These are phyloP conservation scores for Cytidiella melzeri DNA, from an alignment of 768 basidiomycete species.

Conservation along the genomic window DNA sequence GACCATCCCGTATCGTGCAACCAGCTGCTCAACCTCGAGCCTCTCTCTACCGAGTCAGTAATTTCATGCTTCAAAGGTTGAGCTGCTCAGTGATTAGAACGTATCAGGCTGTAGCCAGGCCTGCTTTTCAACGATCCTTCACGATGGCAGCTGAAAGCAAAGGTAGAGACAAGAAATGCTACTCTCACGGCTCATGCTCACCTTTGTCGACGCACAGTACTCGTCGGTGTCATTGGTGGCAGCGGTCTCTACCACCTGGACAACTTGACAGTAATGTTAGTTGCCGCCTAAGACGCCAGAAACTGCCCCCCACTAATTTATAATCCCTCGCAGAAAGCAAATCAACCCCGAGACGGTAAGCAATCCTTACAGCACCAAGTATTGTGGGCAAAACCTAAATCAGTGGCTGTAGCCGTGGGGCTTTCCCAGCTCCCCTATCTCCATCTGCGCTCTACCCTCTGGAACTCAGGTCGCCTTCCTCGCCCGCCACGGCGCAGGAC, in stretches of 20 bases:
- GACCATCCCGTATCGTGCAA: no score
- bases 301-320: not conserved
- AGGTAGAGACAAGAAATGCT: not conserved
- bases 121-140: no score
- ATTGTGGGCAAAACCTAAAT: not conserved
- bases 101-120: no score
- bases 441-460: slow-evolving; percentile 83
- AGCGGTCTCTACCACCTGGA: slow-evolving; percentile 91
- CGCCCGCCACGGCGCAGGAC: slow-evolving; percentile 82
- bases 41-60: no score
- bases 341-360: slow-evolving; percentile 79
- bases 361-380: not conserved
- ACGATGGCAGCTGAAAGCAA: slow-evolving; percentile 6
- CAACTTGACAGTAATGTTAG: slow-evolving; percentile 83
- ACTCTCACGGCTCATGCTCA: not conserved
- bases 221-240: slow-evolving; percentile 88
- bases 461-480: slow-evolving; percentile 83
- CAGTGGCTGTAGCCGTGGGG: slow-evolving; percentile 79
- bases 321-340: slow-evolving; percentile 42
- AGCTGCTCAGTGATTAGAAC: no score
- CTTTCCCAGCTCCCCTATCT: slow-evolving; percentile 81
- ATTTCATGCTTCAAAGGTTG: no score
- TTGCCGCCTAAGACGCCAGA: slow-evolving; percentile 9
- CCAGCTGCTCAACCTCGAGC: no score
- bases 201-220: slow-evolving; percentile 35